Percentiles rank a stretch among this genome's conserved stretches.
phyloP scores from a whole-genome alignment of 1,139 yeast genomes.

The Taphrina pruni region DNA sequence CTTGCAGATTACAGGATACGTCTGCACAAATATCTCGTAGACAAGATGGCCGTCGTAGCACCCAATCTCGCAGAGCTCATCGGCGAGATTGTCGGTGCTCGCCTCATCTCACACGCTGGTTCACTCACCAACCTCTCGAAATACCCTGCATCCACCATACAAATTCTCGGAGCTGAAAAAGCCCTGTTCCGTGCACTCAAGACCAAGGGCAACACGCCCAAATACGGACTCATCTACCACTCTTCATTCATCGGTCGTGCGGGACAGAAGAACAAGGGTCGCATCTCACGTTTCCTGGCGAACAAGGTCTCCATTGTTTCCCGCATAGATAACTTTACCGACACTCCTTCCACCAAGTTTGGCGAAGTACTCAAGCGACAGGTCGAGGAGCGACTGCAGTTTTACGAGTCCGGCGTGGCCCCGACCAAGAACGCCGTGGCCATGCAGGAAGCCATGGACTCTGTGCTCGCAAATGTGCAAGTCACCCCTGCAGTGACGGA shows the following conservation, averaged over 20 bases:
- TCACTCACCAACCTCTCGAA: constrained; percentile 91
- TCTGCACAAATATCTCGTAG: constrained; percentile 81
- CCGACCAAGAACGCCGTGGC: constrained; percentile 97
- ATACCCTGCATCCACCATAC: constrained; percentile 98
- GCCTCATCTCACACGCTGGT: constrained; percentile 97
- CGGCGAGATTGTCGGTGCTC: constrained; percentile 98
- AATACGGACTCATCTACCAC: constrained; percentile 95
- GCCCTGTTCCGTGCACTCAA: constrained; percentile 97
- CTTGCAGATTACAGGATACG: constrained; percentile 94
- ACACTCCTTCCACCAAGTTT: constrained; percentile 66
- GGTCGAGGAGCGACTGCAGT: constrained; percentile 95
- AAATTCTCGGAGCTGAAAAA: constrained; percentile 99
- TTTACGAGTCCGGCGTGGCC: constrained; percentile 94
- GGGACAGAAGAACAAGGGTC: constrained; percentile 96
- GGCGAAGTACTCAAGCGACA: constrained; percentile 92
- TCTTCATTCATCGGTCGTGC: constrained; percentile 98
- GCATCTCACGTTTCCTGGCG: constrained; percentile 97
- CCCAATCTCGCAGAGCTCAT: constrained; percentile 94
- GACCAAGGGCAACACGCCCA: constrained; percentile 98
- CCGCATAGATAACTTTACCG: constrained; percentile 89
- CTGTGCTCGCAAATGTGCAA: constrained; percentile 59
- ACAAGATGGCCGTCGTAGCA: constrained; percentile 98
- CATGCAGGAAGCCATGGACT: constrained; percentile 83
- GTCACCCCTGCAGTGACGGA: constrained; percentile 59
- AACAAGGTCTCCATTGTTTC: constrained; percentile 99